Conservation (phyloP, 441 rosid genomes). For the Eutrema salsugineum region DNA sequence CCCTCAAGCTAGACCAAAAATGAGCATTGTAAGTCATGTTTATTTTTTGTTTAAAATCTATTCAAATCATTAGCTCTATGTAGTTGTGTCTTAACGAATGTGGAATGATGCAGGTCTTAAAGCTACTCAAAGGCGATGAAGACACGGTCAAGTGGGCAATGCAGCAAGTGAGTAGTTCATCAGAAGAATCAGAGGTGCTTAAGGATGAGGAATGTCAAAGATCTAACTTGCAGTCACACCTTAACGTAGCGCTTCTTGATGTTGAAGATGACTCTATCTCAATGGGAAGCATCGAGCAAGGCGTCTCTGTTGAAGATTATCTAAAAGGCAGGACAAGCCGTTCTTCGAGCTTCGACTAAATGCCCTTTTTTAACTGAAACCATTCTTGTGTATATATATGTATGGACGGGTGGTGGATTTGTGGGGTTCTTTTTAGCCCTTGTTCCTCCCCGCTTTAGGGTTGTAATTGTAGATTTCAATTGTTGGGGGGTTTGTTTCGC, state of each 20-base stretch:
- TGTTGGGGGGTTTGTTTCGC: slow-evolving; percentile 8
- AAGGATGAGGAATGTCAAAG: slow-evolving; percentile 44
- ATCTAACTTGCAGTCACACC: slow-evolving; percentile 58
- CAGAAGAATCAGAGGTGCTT: slow-evolving; percentile 42
- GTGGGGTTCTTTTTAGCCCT: slow-evolving; percentile 51
- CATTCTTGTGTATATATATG: slow-evolving; percentile 4
- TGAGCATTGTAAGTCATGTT: slow-evolving; percentile 47
- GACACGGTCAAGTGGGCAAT: slow-evolving; percentile 45
- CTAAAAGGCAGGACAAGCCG: slow-evolving; percentile 72
- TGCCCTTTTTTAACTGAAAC: background rate
- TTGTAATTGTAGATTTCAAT: slow-evolving; percentile 16
- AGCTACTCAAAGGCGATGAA: slow-evolving; percentile 54
- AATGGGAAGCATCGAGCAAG: slow-evolving; percentile 53
- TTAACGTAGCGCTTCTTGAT: slow-evolving; percentile 56
- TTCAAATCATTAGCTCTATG: background rate
- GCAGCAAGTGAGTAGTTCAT: slow-evolving; percentile 39
- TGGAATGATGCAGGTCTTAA: slow-evolving; percentile 37
- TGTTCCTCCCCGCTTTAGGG: slow-evolving; percentile 41
- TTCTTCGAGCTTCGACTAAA: slow-evolving; percentile 71
- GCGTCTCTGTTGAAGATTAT: slow-evolving; percentile 62
- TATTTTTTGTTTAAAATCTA: background rate
- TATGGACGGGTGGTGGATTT: background rate
- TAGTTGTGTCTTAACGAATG: background rate
- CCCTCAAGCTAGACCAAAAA: slow-evolving; percentile 64
- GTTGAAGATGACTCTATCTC: slow-evolving; percentile 55